Base-by-base conservation (phyloP, 192 early-diverging fungal species). In the Coemansia reversa region DNA sequence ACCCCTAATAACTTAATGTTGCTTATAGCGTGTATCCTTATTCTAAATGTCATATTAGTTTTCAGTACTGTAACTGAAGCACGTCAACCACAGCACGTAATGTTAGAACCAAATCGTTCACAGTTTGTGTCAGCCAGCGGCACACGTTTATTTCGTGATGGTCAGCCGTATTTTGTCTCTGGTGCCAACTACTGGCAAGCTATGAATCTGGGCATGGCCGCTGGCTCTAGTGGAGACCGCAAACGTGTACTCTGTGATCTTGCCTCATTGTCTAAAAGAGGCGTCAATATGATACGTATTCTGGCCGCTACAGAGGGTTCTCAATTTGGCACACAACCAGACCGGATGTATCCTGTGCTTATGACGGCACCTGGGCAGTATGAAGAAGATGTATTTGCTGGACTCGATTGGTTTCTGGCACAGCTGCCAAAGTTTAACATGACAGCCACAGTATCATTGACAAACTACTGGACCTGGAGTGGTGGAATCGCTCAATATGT, bases 121-220 rank as follows among this genome's bases (percentile, higher is more conserved):
- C 60, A 39, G 20, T 87, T 84, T 61, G 77, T 88, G 6, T 58
- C 63, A 1, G 81, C 84, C 22, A 51, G 52, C 12, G 83, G 79
- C 9, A 70, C 75, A 1, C 47, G 62, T 0, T 85, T 87, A 11
- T 48, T 51, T 20, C 67, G 59, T 11, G 29, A 77, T 42, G 69
- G 69, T 14, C 50, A 63, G 18, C 48, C 61, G 22, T 81, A 83
- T 52, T 55, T 54, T 12, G 57, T 88, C 3, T 69, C 58, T 4
- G 85, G 86, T 12, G 88, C 89, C 51, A 90, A 90, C 73, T 90
- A 88, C 62, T 90, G 89, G 89, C 84, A 89, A 39, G 89, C 87
- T 12, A 89, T 90, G 88, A 87, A 90, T 74, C 73, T 90, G 22
- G 86, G 82, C 16, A 76, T 83, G 72, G 58, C 68, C 5, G 14